Percentiles rank a stretch among this genome's conserved stretches.
Conservation (phyloP, 2,329 filamentous ascomycete species). For the Calcarisporium arbuscula region DNA sequence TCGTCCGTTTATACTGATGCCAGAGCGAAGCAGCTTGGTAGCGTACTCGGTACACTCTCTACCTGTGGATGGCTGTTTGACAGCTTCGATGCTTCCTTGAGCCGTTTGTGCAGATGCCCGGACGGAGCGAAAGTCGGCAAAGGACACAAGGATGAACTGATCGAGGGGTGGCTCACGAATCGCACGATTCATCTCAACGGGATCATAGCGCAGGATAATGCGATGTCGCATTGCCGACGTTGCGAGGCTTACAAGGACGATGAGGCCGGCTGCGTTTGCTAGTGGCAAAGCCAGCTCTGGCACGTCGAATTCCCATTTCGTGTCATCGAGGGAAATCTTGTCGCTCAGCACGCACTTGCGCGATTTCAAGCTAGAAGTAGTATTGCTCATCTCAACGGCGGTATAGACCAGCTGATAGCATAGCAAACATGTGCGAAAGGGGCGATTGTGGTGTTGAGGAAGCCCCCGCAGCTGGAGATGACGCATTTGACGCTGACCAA, state of each 20-base stretch:
- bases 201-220: conserved; percentile 20
- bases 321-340: conserved; percentile 4
- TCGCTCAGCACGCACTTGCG: conserved; percentile 4
- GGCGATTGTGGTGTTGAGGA: too few species aligned
- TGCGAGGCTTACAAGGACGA: conserved; percentile 7
- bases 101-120: conserved; percentile 5
- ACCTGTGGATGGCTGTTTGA: conserved; percentile 18
- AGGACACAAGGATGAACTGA: conserved; percentile 25
- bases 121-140: conserved; percentile 25
- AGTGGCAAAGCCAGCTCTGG: conserved; percentile 2
- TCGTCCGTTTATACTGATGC: conserved; percentile 26
- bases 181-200: conserved; percentile 23
- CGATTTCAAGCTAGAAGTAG: background rate
- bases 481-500: too few species aligned
- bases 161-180: conserved; percentile 20
- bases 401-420: too few species aligned
- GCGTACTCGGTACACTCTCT: conserved; percentile 30
- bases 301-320: conserved; percentile 5
- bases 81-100: conserved; percentile 1
- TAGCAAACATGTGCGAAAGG: too few species aligned
- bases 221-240: conserved; percentile 11
- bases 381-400: too few species aligned
- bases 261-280: conserved; percentile 3
- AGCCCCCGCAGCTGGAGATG: too few species aligned
- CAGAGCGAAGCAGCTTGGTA: conserved; percentile 24